A percentile compares a stretch with the other conserved stretches of the same genome.
These are phyloP conservation scores for Salix brachista DNA, from an alignment of 345 rosid species.

Conservation along the genomic window DNA sequence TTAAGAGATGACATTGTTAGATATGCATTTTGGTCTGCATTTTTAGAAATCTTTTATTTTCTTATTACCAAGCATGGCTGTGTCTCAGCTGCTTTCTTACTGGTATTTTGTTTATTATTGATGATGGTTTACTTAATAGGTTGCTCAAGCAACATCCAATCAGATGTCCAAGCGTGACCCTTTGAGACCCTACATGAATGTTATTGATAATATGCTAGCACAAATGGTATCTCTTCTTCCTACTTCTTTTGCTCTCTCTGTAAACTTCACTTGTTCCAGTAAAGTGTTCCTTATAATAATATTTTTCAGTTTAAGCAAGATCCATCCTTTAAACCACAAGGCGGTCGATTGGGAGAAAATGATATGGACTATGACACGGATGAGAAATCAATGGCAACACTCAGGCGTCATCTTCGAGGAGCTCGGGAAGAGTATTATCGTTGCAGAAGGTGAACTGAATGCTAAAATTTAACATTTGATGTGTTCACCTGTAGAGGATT, in stretches of 20 bases:
- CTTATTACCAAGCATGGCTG: background rate
- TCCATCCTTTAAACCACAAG: conserved; percentile 96
- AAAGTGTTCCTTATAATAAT: conserved; percentile 2
- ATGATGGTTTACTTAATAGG: conserved; percentile 44
- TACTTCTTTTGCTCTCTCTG: background rate
- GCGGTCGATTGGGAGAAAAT: conserved; percentile 94
- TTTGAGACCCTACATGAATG: conserved; percentile 91
- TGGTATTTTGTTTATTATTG: background rate
- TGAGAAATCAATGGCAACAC: conserved; percentile 98
- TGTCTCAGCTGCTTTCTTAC: background rate
- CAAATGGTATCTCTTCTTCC: conserved; percentile 58
- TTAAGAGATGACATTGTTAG: background rate
- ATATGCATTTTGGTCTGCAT: background rate
- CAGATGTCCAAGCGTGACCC: conserved; percentile 99
- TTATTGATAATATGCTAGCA: conserved; percentile 80
- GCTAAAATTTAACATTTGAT: background rate
- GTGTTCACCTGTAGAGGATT: background rate
- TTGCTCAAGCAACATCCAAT: conserved; percentile 98
- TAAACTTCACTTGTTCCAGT: background rate
- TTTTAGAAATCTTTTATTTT: background rate
- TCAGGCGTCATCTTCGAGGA: conserved; percentile 87
- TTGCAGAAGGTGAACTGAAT: conserved; percentile 66
- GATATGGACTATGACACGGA: conserved; percentile 99
- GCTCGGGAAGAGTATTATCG: conserved; percentile 94
- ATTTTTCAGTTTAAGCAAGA: conserved; percentile 71